Evolutionary conservation across 192 early-diverging fungal genomes (phyloP).

Genomic region (Entomortierella lignicola): DNA sequence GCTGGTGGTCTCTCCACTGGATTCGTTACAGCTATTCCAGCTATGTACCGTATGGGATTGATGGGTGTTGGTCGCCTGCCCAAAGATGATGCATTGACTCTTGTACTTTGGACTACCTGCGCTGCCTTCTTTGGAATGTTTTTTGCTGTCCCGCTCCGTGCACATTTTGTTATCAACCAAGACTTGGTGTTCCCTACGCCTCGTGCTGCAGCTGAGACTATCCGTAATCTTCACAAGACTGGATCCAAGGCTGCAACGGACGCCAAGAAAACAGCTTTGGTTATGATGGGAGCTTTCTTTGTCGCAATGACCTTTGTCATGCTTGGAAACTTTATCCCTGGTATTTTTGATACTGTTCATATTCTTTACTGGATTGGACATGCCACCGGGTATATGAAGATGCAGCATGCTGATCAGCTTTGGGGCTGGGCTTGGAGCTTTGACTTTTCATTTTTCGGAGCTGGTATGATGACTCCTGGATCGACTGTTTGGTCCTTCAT

Average conservation of each 20-base stretch:
- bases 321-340: conserved; percentile 61
- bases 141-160: conserved; percentile 74
- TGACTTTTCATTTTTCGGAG: conserved; percentile 72
- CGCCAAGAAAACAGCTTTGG: conserved; percentile 60
- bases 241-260: conserved; percentile 59
- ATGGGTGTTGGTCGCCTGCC: conserved; percentile 54
- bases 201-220: conserved; percentile 75
- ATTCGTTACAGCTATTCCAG: conserved; percentile 76
- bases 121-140: conserved; percentile 78
- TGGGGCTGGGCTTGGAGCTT: conserved; percentile 63
- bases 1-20: conserved; percentile 72
- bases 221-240: conserved; percentile 63
- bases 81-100: conserved; percentile 59
- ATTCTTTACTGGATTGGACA: conserved; percentile 66
- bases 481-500: conserved; percentile 67
- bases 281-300: conserved; percentile 63
- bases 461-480: conserved; percentile 72
- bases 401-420: conserved; percentile 59
- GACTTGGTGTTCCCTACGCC: conserved; percentile 77
- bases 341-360: conserved; percentile 55
- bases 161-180: conserved; percentile 75
- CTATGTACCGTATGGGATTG: conserved; percentile 73
- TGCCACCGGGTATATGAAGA: conserved; percentile 34
- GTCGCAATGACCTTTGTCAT: conserved; percentile 58
- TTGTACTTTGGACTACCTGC: conserved; percentile 67